Evolutionary conservation across 2,329 filamentous ascomycete species (phyloP), one percentile per base, ranked within the genome.

Genomic region (Ceratocystis lukuohia): DNA sequence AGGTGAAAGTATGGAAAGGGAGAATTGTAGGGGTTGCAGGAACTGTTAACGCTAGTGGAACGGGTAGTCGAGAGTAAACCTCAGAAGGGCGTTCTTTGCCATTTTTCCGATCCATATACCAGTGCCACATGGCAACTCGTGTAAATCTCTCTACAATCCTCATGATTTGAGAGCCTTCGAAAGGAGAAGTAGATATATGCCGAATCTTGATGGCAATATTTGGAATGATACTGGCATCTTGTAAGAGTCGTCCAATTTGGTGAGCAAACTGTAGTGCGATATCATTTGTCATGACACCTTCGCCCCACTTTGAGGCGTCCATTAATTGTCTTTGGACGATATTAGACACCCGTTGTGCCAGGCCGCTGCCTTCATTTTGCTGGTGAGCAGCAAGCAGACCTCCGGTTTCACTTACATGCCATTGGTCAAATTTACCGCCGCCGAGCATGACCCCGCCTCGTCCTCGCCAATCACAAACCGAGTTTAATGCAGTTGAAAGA

Each of bases 1-100:
- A 96, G 1, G 94, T 99, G 72, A 99, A 99, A 0, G 94, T 97
- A 74, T 99, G 94, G 73, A 99, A 99, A 0, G 94, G 94, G 0
- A 99, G 80, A 1, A 99, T 92, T 0, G 94, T 99, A 1, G 94
- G 94, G 5, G 94, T 93, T 37, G 89, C 86, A 3, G 94, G 94
- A 8, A 96, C 82, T 0, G 88, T 83, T 41, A 99, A 79, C 53
- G 81, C 82, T 2, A 80, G 75, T 3, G 93, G 94, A 10, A 96
- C 78, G 68, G 84, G 85, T 10, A 90, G 89, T 64, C 94, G 81
- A 44, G 78, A 77, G 74, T 96, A 96, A 10, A 80, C 80, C 5
- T 77, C 70, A 3, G 82, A 76, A 25, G 84, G 81, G 66, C 84
- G 80, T 69, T 80, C 79, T 69, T 80, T 80, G 66, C 79, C 80